Conservation (phyloP, 179 eudicot species). For the Pouteria campechiana region DNA sequence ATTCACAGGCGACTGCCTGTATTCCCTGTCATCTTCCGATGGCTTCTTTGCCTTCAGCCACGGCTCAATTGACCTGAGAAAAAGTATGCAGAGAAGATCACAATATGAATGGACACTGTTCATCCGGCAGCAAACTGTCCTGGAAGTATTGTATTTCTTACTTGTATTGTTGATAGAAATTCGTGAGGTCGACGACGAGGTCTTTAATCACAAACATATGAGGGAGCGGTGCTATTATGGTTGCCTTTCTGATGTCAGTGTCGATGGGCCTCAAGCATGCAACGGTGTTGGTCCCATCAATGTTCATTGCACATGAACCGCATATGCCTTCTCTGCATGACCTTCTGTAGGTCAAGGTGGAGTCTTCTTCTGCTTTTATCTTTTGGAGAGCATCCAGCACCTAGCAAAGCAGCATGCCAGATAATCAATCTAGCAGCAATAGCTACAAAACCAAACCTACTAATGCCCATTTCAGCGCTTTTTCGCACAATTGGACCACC, state of each 20-base stretch:
- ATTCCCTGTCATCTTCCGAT: conserved; percentile 31
- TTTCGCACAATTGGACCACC: too few species aligned
- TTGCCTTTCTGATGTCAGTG: conserved; percentile 35
- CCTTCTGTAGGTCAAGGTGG: conserved; percentile 56
- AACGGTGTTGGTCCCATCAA: conserved; percentile 68
- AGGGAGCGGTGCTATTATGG: conserved; percentile 67
- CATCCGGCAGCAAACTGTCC: background rate
- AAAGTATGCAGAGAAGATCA: background rate
- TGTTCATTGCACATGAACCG: conserved; percentile 88
- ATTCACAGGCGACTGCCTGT: conserved; percentile 33
- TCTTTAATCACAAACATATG: conserved; percentile 82
- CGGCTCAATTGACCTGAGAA: conserved; percentile 54
- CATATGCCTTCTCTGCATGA: conserved; percentile 88
- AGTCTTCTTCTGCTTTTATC: conserved; percentile 67
- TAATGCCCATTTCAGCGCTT: too few species aligned
- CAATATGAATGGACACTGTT: background rate
- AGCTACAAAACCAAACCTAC: too few species aligned
- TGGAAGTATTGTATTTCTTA: conserved; percentile 14
- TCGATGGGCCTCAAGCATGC: conserved; percentile 78
- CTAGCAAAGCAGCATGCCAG: conserved; percentile 8
- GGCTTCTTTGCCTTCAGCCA: conserved; percentile 62
- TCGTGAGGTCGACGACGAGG: conserved; percentile 72
- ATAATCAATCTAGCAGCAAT: too few species aligned
- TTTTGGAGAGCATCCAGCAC: conserved; percentile 62
- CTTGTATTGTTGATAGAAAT: conserved; percentile 85